phyloP scores from a whole-genome alignment of 1,139 yeast genomes.

The Geotrichum klebahnii region DNA sequence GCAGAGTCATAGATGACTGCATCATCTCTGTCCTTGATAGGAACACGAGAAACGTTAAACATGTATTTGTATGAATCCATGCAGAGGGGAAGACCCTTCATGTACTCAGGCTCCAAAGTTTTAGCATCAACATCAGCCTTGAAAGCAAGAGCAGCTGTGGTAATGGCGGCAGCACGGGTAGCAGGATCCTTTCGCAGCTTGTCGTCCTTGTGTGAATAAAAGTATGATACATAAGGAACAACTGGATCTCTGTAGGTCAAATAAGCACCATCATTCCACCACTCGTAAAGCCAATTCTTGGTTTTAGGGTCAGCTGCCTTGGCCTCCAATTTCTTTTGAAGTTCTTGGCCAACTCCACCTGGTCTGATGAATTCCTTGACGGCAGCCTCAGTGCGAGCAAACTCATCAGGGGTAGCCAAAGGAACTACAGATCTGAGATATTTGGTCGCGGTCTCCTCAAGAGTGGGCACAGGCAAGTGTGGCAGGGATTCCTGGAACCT shows the following conservation, averaged over 20 bases:
- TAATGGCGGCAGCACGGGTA: slow-evolving; percentile 64
- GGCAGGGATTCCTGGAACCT: slow-evolving; percentile 75
- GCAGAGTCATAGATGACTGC: slow-evolving; percentile 42
- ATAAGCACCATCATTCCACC: slow-evolving; percentile 95
- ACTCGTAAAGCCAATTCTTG: slow-evolving; percentile 86
- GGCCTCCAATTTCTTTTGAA: slow-evolving; percentile 62
- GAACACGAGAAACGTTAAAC: slow-evolving; percentile 87
- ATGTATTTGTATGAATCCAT: slow-evolving; percentile 89
- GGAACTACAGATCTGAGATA: slow-evolving; percentile 76
- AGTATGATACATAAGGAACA: slow-evolving; percentile 89
- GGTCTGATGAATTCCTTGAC: slow-evolving; percentile 62
- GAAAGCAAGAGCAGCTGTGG: slow-evolving; percentile 42
- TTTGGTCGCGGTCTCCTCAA: slow-evolving; percentile 64
- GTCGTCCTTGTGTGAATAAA: slow-evolving; percentile 74
- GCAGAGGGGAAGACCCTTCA: slow-evolving; percentile 79
- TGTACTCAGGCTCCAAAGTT: slow-evolving; percentile 63
- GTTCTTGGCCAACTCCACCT: slow-evolving; percentile 60
- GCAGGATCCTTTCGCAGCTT: slow-evolving; percentile 59
- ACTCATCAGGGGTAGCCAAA: slow-evolving; percentile 53
- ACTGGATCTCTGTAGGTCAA: slow-evolving; percentile 89
- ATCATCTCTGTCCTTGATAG: slow-evolving; percentile 47
- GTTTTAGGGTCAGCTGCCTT: slow-evolving; percentile 53
- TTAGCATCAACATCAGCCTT: slow-evolving; percentile 39
- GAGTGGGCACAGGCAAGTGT: slow-evolving; percentile 79
- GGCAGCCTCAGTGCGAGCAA: slow-evolving; percentile 51